Percentiles rank a stretch among this genome's conserved stretches.
Evolutionary conservation across 1,284 basidiomycete species (phyloP).

Genomic region (Porogramme epimiltina): DNA sequence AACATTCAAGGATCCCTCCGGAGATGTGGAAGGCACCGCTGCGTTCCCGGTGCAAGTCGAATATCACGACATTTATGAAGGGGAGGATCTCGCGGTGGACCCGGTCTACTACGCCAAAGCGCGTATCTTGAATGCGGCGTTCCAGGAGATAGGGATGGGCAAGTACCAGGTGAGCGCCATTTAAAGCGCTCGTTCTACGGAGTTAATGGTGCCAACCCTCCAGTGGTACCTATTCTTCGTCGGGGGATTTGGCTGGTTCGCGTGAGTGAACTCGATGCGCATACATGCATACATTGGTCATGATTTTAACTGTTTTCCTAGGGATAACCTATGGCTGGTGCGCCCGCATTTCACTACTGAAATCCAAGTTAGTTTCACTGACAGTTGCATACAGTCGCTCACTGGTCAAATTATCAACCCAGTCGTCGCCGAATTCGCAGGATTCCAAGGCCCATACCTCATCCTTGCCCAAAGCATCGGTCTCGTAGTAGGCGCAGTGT

Average conservation of each 20-base stretch:
- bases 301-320: no score
- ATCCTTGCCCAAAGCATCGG: conserved; percentile 63
- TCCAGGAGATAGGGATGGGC: conserved; percentile 76
- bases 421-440: conserved; percentile 54
- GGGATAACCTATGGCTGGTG: conserved; percentile 70
- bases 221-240: conserved; percentile 58
- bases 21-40: conserved; percentile 1
- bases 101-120: conserved; percentile 68
- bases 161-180: conserved; percentile 55
- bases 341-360: conserved; percentile 17
- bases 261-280: conserved; percentile 42
- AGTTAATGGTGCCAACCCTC: neutral
- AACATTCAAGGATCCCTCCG: conserved; percentile 1
- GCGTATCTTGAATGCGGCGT: conserved; percentile 60
- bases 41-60: neutral
- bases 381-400: conserved; percentile 9
- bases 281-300: neutral
- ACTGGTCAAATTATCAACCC: conserved; percentile 59
- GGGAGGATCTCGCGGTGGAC: conserved; percentile 47
- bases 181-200: neutral
- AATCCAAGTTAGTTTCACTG: neutral
- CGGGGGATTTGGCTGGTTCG: conserved; percentile 70
- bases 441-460: conserved; percentile 53
- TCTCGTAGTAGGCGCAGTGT: conserved; percentile 64
- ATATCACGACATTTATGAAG: conserved; percentile 43